Base-by-base conservation (phyloP, 495 filamentous ascomycete genomes). In the Penicillium pancosmium region DNA sequence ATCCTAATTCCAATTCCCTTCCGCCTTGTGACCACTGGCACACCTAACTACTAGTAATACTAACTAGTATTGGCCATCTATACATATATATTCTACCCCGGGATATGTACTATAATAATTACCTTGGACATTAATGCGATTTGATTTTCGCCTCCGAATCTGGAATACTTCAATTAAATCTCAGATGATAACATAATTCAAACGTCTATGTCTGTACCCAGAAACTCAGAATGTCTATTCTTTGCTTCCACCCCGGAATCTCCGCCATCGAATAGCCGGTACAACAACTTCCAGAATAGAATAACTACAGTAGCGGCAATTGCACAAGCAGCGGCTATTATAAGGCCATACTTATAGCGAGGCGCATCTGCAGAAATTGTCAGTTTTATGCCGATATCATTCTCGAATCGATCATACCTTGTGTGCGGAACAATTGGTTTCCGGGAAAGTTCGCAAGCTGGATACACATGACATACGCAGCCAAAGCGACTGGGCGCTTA, bases 261-360 rank as follows among this genome's bases (percentile, higher is more conserved):
- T 15, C 51, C 51, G 23, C 51, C 51, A 43, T 54, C 51, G 27
- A 54, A 40, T 11, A 54, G 2, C 7, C 51, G 51, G 23, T 54
- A 54, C 11, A 54, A 19, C 35, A 63, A 21, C 31, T 63, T 63
- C 60, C 60, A 63, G 7, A 55, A 38, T 15, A 63, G 27, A 51
- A 63, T 63, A 38, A 58, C 60, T 18, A 58, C 55, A 6, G 55
- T 33, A 19, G 60, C 60, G n/a, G 50, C 50, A 16, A 63, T 55
- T 15, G 50, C 50, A 34, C 55, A 63, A 13, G 53, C 11, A 33
- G 51, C 33, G 9, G 51, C 51, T 21, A 54, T 21, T 25, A 54
- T 44, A 36, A 54, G 16, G 2, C 51, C 51, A n/a, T 54, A 25
- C 9, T 25, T 54, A 19, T 54, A 54, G 4, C 51, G 51, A 54